Percentiles rank a stretch among this genome's conserved stretches.
phyloP scores from a whole-genome alignment of 23 red algal species.

The Chondrus crispus region DNA sequence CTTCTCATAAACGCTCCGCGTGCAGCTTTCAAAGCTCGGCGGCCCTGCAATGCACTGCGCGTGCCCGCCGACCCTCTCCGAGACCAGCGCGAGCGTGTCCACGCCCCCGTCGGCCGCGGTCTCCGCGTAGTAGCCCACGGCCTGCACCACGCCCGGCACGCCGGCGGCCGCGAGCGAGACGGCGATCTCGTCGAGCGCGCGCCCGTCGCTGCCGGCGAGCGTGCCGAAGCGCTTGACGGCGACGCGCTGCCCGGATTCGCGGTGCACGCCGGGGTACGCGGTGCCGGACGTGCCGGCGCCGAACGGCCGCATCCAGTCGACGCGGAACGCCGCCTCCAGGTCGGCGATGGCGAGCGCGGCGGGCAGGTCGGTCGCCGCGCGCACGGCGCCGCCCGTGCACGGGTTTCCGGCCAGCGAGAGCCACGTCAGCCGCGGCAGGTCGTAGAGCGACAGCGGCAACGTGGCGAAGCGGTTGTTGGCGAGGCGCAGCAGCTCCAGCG shows the following conservation, averaged over 20 bases:
- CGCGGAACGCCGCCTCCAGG: not conserved
- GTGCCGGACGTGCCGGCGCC: conserved; percentile 2
- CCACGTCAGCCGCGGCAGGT: not conserved
- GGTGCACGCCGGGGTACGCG: not conserved
- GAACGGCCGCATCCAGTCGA: not conserved
- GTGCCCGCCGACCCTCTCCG: not conserved
- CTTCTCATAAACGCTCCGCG: not conserved
- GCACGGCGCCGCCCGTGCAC: not conserved
- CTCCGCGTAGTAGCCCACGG: not conserved
- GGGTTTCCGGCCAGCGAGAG: conserved; percentile 5
- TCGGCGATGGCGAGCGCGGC: not conserved
- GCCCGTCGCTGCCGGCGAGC: not conserved
- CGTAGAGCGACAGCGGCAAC: not conserved
- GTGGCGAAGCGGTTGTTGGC: not conserved
- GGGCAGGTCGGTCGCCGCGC: not conserved
- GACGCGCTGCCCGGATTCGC: not conserved
- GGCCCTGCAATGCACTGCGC: not conserved
- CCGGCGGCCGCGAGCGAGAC: not conserved
- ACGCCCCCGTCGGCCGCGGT: not conserved
- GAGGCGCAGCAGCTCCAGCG: not conserved
- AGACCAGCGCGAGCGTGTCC: not conserved
- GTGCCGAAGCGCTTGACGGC: not conserved
- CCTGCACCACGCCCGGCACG: not conserved
- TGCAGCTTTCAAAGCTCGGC: not conserved
- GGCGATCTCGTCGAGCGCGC: conserved; percentile 4